These are phyloP conservation scores for Elsinoe necatrix DNA, from an alignment of 2,329 filamentous ascomycete species.

Conservation along the genomic window DNA sequence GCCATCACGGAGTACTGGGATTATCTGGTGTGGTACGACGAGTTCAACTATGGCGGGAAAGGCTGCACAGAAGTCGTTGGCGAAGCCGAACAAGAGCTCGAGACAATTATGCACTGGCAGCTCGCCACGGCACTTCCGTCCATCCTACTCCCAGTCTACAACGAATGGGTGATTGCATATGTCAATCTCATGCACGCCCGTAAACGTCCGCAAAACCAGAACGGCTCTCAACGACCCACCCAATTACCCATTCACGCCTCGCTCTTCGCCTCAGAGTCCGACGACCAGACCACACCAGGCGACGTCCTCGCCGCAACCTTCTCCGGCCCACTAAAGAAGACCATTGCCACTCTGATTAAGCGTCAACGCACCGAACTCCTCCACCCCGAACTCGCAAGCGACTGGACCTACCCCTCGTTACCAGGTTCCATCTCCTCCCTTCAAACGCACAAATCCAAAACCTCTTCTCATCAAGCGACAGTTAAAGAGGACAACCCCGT, in stretches of 20 bases:
- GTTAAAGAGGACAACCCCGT: conserved; percentile 54
- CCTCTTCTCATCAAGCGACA: conserved; percentile 25
- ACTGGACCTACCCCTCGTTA: conserved; percentile 77
- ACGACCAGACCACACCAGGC: conserved; percentile 46
- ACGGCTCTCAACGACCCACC: conserved; percentile 47
- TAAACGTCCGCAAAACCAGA: conserved; percentile 53
- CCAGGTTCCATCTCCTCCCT: conserved; percentile 60
- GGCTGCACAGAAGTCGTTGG: conserved; percentile 74
- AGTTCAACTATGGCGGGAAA: conserved; percentile 97
- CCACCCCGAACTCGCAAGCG: conserved; percentile 75
- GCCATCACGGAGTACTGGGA: conserved; percentile 99
- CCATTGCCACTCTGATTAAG: conserved; percentile 71
- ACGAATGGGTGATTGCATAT: conserved; percentile 90
- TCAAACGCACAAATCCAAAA: conserved; percentile 18
- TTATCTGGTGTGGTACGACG: conserved; percentile 96
- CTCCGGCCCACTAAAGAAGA: conserved; percentile 82
- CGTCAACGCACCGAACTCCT: conserved; percentile 82
- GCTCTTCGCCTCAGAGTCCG: conserved; percentile 49
- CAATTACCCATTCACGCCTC: conserved; percentile 52
- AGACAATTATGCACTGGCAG: conserved; percentile 98
- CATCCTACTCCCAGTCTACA: conserved; percentile 73
- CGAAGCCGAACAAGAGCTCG: conserved; percentile 67
- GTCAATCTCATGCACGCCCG: conserved; percentile 85
- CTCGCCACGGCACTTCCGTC: conserved; percentile 78
- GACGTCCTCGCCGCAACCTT: conserved; percentile 73